Percentiles rank a stretch among this genome's conserved stretches.
Evolutionary conservation across 352 stramenopile genomes (phyloP).

Genomic region (Globisporangium perplexum): DNA sequence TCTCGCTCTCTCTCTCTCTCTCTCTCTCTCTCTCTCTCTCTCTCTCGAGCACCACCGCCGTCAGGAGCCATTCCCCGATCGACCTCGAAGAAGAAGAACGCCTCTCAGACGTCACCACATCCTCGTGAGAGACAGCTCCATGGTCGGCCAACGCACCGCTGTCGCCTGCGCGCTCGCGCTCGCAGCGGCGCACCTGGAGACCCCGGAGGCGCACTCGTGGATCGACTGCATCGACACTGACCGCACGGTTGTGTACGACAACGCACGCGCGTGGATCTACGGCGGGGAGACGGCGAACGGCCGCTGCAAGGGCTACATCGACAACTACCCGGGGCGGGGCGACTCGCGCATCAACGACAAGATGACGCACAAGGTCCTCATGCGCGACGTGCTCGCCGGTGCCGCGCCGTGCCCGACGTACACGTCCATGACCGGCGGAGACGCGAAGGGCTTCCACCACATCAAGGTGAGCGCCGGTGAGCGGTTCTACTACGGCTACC

Average conservation of each 20-base stretch:
- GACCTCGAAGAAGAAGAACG: no score
- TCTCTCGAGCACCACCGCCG: no score
- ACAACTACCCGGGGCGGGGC: slow-evolving; percentile 52
- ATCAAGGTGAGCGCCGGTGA: slow-evolving; percentile 33
- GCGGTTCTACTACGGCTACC: slow-evolving; percentile 36
- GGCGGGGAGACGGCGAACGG: slow-evolving; percentile 33
- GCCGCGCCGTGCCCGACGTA: slow-evolving; percentile 22
- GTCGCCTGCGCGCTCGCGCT: no score
- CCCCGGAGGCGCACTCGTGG: no score
- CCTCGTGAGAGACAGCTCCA: no score
- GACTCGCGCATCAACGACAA: slow-evolving; percentile 26
- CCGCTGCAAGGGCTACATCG: slow-evolving; percentile 55
- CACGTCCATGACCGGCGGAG: slow-evolving; percentile 25
- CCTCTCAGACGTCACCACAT: no score
- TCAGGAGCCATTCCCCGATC: no score
- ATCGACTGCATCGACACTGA: slow-evolving; percentile 15
- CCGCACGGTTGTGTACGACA: slow-evolving; percentile 49
- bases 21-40: no score
- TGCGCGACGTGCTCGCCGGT: slow-evolving; percentile 27
- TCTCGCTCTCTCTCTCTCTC: no score
- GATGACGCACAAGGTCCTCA: slow-evolving; percentile 50
- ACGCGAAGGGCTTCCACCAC: slow-evolving; percentile 26
- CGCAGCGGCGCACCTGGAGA: no score
- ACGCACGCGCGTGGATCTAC: slow-evolving; percentile 44
- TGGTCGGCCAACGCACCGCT: no score